Base-by-base conservation (phyloP, 805 yeast genomes). In the Cyberlindnera euphorbiae region DNA sequence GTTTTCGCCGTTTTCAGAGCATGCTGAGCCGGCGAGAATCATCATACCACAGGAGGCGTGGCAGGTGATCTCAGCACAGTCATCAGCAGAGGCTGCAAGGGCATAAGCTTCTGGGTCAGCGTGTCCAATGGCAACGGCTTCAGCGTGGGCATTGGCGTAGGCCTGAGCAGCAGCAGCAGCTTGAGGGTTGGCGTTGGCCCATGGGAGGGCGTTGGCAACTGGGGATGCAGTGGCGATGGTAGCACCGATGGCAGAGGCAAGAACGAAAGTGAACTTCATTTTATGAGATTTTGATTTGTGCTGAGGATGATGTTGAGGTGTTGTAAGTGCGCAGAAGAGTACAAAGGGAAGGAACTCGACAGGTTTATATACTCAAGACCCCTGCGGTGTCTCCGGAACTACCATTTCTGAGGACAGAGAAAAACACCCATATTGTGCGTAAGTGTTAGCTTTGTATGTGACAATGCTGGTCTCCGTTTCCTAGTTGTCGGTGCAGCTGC, bases 21-120 rank as follows among this genome's bases (percentile, higher is more conserved):
- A 59, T 8, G 36, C 30, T 27, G 49, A 39, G 14, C 60, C 63
- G 19, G 55, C 56, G 14, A 50, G 29, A 28, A 58, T 56, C 30
- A 58, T 49, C 21, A 47, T 43, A 32, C 63, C 64, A 53, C 64
- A 59, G 13, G 36, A 12, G 24, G 53, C 42, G 37, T 59, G 63
- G 35, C 64, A 59, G 0, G 34, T 41, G 28, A 51, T 44, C 22
- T 50, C n/a, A 11, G 62, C 63, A 35, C 42, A 43, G 19, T 43
- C 44, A 21, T 37, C 47, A 6, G 44, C 56, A 16, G 46, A 37
- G 25, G 55, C 58, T 27, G 55, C 56, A 15, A 40, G 28, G 5
- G 58, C 58, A 19, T 44, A 38, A n/a, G 57, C 58, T 14, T 42
- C 42, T 17, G 59, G 48, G 21, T 41, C 46, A 11, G 48, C 33